Base-by-base conservation (phyloP, 2,329 filamentous ascomycete species). In the Xylaria sp. region DNA sequence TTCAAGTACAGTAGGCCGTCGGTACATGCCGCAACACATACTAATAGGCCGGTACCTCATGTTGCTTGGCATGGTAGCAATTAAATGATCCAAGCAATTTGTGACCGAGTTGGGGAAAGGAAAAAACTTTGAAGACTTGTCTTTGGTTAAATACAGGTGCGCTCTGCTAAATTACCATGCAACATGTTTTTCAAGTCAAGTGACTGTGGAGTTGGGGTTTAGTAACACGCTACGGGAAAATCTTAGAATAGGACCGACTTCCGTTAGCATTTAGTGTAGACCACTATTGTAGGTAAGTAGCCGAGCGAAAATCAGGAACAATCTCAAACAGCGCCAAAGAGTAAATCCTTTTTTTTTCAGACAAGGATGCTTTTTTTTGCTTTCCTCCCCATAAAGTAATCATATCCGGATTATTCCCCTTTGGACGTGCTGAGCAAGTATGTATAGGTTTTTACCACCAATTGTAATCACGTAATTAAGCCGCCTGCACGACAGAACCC, bases 231-330 rank as follows among this genome's bases (percentile, higher is more conserved):
- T 39, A 12, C 43, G 9, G 12, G 4, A n/a, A 57, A 41, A 25
- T 25, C 36, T 57, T 20, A 10, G 55, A 28, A 28, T 57, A 57
- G 55, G 55, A 18, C 55, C 55, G 55, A 57, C 15, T 46, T n/a
- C 18, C 13, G 46, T 9, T 48, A 48, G 46, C n/a, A 20, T 48
- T n/a, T 49, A 49, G 46, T 25, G 20, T 49, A 49, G 20, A 25
- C 46, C 43, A 46, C 15, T 46, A 46, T 2, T 46, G 43, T 28
- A 51, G 13, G 25, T 12, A 13, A 33, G 18, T 15, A 28, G 13
- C 15, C 28, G 10, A 18, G 20, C 10, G 2, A 13, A 36, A 10
- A 55, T 15, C 6, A 55, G 31, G 31, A 55, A 55, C 18, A 55
- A 55, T 55, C 31, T 20, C 31, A 55, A 55, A 55, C 52, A 36